Evolutionary conservation across 176 grass and related monocot species (phyloP).

Genomic region (Alopecurus myosuroides): DNA sequence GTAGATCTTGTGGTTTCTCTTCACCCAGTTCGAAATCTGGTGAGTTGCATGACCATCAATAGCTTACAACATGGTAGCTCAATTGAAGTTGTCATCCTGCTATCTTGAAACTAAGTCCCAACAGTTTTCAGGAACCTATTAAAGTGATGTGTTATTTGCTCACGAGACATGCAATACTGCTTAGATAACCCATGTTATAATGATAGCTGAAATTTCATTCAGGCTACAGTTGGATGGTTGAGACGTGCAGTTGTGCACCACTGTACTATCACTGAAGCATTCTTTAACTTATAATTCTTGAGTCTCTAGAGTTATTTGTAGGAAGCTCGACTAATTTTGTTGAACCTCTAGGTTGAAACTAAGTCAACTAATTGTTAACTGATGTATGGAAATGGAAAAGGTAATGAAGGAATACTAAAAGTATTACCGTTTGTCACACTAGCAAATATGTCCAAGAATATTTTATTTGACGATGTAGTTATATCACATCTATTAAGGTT

Average conservation of each 20-base stretch:
- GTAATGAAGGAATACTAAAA: background rate
- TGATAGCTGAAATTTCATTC: background rate
- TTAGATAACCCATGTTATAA: background rate
- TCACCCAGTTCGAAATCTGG: slow-evolving; percentile 88
- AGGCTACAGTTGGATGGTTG: background rate
- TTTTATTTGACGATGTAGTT: background rate
- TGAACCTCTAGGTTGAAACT: background rate
- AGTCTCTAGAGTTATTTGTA: background rate
- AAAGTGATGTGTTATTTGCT: slow-evolving; percentile 29
- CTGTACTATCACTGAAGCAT: background rate
- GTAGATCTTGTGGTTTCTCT: slow-evolving; percentile 95
- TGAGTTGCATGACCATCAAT: slow-evolving; percentile 37
- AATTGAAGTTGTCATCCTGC: slow-evolving; percentile 22
- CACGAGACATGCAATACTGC: background rate
- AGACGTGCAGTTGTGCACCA: background rate
- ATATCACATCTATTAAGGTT: background rate
- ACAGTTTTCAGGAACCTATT: slow-evolving; percentile 83
- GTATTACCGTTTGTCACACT: background rate
- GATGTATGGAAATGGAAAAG: background rate
- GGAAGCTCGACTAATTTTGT: background rate
- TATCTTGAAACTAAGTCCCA: slow-evolving; percentile 5
- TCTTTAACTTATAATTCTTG: background rate
- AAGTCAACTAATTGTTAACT: background rate
- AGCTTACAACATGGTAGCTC: slow-evolving; percentile 15
- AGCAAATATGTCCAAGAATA: background rate